A percentile compares a stretch with the other conserved stretches of the same genome.
phyloP scores from a whole-genome alignment of 352 stramenopile genomes.

The Phytophthora pseudosyringae region DNA sequence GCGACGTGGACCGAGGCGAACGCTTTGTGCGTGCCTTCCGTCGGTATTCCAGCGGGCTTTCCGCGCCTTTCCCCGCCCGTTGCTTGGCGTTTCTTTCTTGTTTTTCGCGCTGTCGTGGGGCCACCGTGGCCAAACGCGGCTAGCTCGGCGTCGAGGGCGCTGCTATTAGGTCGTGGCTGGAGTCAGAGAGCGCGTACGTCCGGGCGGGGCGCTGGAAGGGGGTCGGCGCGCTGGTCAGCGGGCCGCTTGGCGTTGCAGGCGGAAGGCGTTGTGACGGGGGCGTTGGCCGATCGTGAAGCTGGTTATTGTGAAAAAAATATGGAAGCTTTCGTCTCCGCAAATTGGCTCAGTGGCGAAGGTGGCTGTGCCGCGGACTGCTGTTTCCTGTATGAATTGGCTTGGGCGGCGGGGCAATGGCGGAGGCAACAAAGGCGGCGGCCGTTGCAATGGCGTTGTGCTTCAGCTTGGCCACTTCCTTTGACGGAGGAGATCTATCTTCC shows the following conservation, averaged over 20 bases:
- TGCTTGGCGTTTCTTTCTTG: conserved; percentile 35
- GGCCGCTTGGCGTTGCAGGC: background rate
- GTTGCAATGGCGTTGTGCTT: background rate
- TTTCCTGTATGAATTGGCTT: too few species aligned
- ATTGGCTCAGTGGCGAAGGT: background rate
- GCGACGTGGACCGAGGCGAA: conserved; percentile 3
- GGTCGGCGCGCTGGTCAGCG: conserved; percentile 8
- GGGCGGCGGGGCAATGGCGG: background rate
- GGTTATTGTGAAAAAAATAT: conserved; percentile 16
- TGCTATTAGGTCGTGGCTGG: background rate
- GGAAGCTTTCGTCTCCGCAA: conserved; percentile 13
- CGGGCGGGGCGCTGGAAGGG: conserved; percentile 13
- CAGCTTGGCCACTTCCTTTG: background rate
- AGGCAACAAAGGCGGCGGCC: too few species aligned
- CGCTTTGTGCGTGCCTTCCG: conserved; percentile 18
- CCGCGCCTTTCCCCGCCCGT: conserved; percentile 41
- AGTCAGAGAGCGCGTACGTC: conserved; percentile 9
- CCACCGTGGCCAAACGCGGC: background rate
- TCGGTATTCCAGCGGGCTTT: conserved; percentile 22
- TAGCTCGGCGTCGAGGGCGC: background rate
- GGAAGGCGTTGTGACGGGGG: conserved; percentile 2
- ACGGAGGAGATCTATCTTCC: conserved; percentile 5
- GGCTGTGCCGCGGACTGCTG: too few species aligned
- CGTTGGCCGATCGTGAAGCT: background rate
- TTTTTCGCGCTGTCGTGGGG: conserved; percentile 17